Percentiles rank a stretch among this genome's conserved stretches.
Evolutionary conservation across 345 rosid genomes (phyloP).

Genomic region (Corchorus olitorius): DNA sequence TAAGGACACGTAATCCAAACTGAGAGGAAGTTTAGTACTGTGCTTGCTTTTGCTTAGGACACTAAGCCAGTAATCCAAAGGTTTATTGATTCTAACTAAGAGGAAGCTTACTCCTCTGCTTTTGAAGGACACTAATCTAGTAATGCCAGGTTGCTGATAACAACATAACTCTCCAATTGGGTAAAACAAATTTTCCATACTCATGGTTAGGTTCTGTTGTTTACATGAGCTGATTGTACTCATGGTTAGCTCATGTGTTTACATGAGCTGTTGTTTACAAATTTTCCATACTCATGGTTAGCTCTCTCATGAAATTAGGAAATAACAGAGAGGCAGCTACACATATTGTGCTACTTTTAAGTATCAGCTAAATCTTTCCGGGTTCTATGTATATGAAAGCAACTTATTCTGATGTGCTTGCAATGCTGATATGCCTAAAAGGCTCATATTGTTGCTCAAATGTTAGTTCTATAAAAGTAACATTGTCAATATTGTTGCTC

Average conservation of each 20-base stretch:
- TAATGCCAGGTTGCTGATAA: neutral
- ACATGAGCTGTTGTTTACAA: neutral
- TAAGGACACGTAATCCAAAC: neutral
- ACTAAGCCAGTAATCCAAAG: neutral
- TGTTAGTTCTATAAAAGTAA: no score
- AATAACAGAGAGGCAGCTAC: neutral
- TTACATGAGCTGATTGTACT: neutral
- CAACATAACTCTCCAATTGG: neutral
- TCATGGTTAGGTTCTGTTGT: neutral
- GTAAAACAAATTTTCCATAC: neutral
- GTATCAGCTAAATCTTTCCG: neutral
- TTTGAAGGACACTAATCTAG: neutral
- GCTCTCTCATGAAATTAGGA: neutral
- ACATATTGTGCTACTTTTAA: neutral
- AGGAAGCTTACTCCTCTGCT: neutral
- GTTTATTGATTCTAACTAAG: neutral
- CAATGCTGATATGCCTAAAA: slow-evolving; percentile 1
- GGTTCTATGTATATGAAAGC: slow-evolving; percentile 3
- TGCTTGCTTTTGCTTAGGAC: slow-evolving; percentile 2
- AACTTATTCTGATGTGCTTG: neutral
- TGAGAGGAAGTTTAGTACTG: neutral
- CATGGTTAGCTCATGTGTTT: neutral
- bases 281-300: neutral
- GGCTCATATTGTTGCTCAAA: neutral
- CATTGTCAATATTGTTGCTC: neutral